These are phyloP conservation scores for Plasmopara muralis DNA, from an alignment of 352 stramenopile genomes.

Conservation along the genomic window DNA sequence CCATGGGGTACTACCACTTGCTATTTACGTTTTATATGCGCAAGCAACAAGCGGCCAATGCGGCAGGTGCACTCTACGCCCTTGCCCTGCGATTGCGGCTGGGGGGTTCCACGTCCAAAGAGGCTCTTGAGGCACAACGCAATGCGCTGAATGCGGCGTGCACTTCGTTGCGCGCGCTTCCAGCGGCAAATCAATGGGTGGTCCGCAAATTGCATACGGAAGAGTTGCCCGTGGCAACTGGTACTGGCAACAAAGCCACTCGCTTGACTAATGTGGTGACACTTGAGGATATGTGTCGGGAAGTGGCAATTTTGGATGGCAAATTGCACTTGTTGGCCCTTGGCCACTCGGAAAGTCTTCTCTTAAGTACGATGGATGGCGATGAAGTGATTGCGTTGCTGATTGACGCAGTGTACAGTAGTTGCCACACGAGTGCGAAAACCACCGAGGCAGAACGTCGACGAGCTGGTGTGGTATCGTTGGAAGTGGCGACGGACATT, in stretches of 20 bases:
- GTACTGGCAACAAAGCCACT: constrained; percentile 2
- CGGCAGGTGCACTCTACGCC: constrained; percentile 50
- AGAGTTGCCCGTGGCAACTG: constrained; percentile 22
- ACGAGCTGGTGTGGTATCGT: constrained; percentile 31
- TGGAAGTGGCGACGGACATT: constrained; percentile 57
- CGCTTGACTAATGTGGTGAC: constrained; percentile 52
- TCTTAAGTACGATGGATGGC: constrained; percentile 52
- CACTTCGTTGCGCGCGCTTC: constrained; percentile 36
- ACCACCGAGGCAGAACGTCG: constrained; percentile 38
- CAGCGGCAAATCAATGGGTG: constrained; percentile 50
- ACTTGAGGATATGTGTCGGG: constrained; percentile 47
- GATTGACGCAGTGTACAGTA: constrained; percentile 35
- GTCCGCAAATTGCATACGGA: constrained; percentile 66
- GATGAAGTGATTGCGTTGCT: constrained; percentile 52
- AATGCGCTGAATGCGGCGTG: constrained; percentile 49
- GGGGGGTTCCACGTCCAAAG: constrained; percentile 28
- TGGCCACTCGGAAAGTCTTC: constrained; percentile 43
- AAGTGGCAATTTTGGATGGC: constrained; percentile 52
- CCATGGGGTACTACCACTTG: constrained; percentile 57
- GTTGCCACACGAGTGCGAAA: constrained; percentile 13
- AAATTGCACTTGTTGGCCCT: constrained; percentile 53
- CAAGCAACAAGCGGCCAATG: constrained; percentile 56
- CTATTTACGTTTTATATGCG: constrained; percentile 65
- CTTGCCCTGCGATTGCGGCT: constrained; percentile 47
- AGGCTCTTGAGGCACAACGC: constrained; percentile 47